Conservation (phyloP, 202 grass and related monocot species). For the Zizania palustris region DNA sequence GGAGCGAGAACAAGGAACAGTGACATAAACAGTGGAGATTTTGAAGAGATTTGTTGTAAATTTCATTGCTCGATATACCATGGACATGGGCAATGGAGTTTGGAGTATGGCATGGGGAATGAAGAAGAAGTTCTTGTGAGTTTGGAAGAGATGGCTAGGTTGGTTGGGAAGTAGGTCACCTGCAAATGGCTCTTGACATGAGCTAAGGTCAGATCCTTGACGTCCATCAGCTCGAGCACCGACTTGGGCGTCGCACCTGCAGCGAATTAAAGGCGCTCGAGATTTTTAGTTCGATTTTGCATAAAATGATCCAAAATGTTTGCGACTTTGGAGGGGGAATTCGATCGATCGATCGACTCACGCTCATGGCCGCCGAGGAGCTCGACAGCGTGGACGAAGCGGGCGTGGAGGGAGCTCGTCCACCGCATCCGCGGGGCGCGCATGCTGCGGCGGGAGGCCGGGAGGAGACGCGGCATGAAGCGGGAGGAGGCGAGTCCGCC, state of each 20-base stretch:
- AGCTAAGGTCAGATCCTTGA: constrained; percentile 94
- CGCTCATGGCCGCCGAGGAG: constrained; percentile 90
- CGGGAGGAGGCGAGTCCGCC: constrained; percentile 47
- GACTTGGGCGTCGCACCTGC: constrained; percentile 91
- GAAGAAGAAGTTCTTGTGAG: neutral
- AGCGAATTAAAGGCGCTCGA: neutral
- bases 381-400: constrained; percentile 89
- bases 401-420: constrained; percentile 82
- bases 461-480: constrained; percentile 62
- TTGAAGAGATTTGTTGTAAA: neutral
- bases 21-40: constrained; percentile 3
- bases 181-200: constrained; percentile 99
- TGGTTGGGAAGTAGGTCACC: constrained; percentile 23
- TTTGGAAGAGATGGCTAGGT: no score
- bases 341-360: constrained; percentile 13
- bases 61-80: neutral
- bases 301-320: constrained; percentile 38
- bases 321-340: neutral
- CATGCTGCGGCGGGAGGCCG: constrained; percentile 60
- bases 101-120: neutral
- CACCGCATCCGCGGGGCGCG: constrained; percentile 89
- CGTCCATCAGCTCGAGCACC: constrained; percentile 93
- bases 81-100: neutral
- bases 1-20: constrained; percentile 22
- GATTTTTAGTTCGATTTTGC: neutral